Base-by-base conservation (phyloP, 768 basidiomycete genomes). In the Tremella fuciformis region DNA sequence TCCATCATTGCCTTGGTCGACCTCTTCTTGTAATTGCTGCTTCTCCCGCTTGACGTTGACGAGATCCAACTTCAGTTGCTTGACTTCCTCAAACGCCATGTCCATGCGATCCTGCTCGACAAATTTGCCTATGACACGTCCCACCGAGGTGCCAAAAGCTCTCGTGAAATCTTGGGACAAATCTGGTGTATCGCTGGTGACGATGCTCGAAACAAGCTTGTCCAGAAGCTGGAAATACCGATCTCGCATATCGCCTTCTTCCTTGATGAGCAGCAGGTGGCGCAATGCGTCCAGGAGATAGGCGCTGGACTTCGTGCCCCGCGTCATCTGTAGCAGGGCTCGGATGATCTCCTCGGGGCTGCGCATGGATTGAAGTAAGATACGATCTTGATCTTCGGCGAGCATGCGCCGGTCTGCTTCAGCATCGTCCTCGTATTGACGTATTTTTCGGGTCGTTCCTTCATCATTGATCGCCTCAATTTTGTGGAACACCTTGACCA, bases 261-360 rank as follows among this genome's bases (percentile, higher is more conserved):
- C 88, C 54, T 88, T 84, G 64, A 98, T 88, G 64, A 98, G 84
- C 18, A 97, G 81, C 57, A 99, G 76, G 77, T 97, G 92, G 71
- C 91, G 91, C 83, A 98, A 84, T 77, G 91, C 88, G n/a, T 90
- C 89, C 41, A 93, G 80, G 75, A 99, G 88, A 74, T 93, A 86
- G 62, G 88, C 86, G 65, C 83, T 81, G 6, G 92, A 91, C 58
- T 84, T 84, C 13, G 88, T 85, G 42, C 87, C 86, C 59, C 85
- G 81, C n/a, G 87, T 86, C 73, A 83, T 86, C n/a, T 84, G 78
- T 62, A 83, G 83, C 48, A 99, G 81, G 1, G 88, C 88, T 53
- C 86, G 84, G 79, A 88, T 94, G 29, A 97, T 86, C 71, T 97
- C 92, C 67, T 87, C 84, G 16, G 90, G 87, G 59, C 87, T 85